Evolutionary conservation across 1,139 yeast species (phyloP), one percentile per base, ranked within the genome.

Genomic region (Pichia sp.): DNA sequence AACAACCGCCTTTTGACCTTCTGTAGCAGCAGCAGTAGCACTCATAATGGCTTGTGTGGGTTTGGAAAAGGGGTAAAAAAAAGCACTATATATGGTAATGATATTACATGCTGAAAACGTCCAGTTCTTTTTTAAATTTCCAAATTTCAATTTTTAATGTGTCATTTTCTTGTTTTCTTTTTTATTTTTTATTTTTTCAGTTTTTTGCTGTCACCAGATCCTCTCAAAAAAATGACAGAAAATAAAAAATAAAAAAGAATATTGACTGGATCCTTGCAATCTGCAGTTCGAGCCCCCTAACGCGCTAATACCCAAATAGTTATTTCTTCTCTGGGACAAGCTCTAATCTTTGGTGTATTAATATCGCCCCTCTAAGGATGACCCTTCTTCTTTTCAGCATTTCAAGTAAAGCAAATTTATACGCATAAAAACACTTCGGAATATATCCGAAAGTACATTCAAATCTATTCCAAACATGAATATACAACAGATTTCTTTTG

Each of bases 1-100:
- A 39, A 59, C 63, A 24, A 61, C 59, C 30, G 66, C 56, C 53
- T 62, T 62, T 32, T 43, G 52, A 16, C 52, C 52, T 30, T 49
- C 52, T 22, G 41, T 11, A 25, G 44, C 32, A 13, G 40, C 40
- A 46, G 57, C 59, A 48, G 57, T 62, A 7, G 47, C 49, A 51
- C 56, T 53, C 61, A 59, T 59, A 37, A 36, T 49, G 11, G 25
- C 27, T 26, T 8, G 29, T 34, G 23, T 7, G 11, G 5, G 3
- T 32, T 18, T 16, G 8, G 6, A 15, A 5, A 12, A 11, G 18
- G 11, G 23, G 5, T 9, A 11, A 34, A 34, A 34, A 18, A 18
- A 20, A 20, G 7, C 7, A 7, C 16, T 29, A 29, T 11, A 9
- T 9, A 30, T n/a, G 34, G 34, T n/a, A 30, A n/a, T 30, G 34